Base-by-base conservation (phyloP, 2,329 filamentous ascomycete species). In the Penicillium oxalicum region DNA sequence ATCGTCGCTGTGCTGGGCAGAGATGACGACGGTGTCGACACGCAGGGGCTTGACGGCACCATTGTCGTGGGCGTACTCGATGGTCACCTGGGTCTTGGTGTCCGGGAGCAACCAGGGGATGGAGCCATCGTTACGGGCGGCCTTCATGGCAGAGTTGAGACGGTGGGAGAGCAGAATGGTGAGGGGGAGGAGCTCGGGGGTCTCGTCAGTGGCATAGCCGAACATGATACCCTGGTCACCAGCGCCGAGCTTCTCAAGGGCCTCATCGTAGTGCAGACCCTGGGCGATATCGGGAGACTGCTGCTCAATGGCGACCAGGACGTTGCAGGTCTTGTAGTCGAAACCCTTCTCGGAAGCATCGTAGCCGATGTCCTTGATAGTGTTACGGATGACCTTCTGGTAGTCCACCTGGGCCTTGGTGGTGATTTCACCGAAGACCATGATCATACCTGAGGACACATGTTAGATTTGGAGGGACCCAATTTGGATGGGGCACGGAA, bases 191-290 rank as follows among this genome's bases (percentile, higher is more conserved):
- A 95, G 83, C 79, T 98, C 93, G 55, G 91, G 91, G 65, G 93
- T 97, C 83, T 98, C 93, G 69, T 98, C 93, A 67, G 93, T 95
- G 74, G 93, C 93, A 82, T 98, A 98, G 67, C 93, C 93, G 76
- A 98, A 98, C 93, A 98, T 98, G 81, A 98, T 96, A 81, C 93
- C 93, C 81, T 98, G 93, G 77, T 98, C 93, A 86, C 93, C 93
- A 56, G 93, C 93, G 75, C 93, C 93, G 59, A 98, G 86, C 77
- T 95, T 86, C 84, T 98, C 93, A 43, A 98, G 86, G 61, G 89
- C 90, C 80, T 96, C 82, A 61, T 98, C 93, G 74, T 95, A 95
- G 81, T 97, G 89, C 49, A 98, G 88, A 81, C 93, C 93, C 79
- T 97, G 93, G 63, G 93, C 93, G 69, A 98, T 98, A 75, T 98